A percentile compares a stretch with the other conserved stretches of the same genome.
These are phyloP conservation scores for Plasmodium inui DNA, from an alignment of 169 alveolate genomes.

Conservation along the genomic window DNA sequence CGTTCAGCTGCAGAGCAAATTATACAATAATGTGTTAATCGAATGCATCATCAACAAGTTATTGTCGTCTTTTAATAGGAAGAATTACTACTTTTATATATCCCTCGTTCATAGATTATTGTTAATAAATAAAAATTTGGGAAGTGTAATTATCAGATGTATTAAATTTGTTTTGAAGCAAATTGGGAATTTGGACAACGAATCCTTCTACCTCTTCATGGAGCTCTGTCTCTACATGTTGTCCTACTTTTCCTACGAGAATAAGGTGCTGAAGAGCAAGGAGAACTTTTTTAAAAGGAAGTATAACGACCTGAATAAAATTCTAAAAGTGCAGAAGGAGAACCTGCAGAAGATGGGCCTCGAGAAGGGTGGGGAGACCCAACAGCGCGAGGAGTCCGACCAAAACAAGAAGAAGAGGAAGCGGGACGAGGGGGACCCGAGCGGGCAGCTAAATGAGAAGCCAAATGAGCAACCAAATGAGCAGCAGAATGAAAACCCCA, in stretches of 20 bases:
- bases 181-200: slow-evolving; percentile 69
- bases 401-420: slow-evolving; percentile 1
- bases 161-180: slow-evolving; percentile 53
- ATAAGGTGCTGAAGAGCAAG: slow-evolving; percentile 48
- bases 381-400: neutral
- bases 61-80: slow-evolving; percentile 40
- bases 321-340: slow-evolving; percentile 34
- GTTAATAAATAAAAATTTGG: slow-evolving; percentile 72
- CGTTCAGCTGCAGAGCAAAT: slow-evolving; percentile 70
- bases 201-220: slow-evolving; percentile 68
- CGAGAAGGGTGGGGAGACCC: neutral
- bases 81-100: slow-evolving; percentile 60
- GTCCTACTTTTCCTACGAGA: slow-evolving; percentile 51
- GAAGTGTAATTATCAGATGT: slow-evolving; percentile 66
- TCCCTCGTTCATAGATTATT: slow-evolving; percentile 59
- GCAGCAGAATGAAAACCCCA: neutral
- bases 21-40: slow-evolving; percentile 62
- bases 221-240: slow-evolving; percentile 55
- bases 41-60: slow-evolving; percentile 64
- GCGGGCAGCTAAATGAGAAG: neutral
- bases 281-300: slow-evolving; percentile 72
- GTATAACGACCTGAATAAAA: slow-evolving; percentile 70
- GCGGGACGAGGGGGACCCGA: slow-evolving; percentile 19
- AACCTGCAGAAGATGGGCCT: neutral
- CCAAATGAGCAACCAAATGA: neutral